Percentiles rank a stretch among this genome's conserved stretches.
phyloP scores from a whole-genome alignment of 768 basidiomycete genomes.

The Collybiopsis confluens region DNA sequence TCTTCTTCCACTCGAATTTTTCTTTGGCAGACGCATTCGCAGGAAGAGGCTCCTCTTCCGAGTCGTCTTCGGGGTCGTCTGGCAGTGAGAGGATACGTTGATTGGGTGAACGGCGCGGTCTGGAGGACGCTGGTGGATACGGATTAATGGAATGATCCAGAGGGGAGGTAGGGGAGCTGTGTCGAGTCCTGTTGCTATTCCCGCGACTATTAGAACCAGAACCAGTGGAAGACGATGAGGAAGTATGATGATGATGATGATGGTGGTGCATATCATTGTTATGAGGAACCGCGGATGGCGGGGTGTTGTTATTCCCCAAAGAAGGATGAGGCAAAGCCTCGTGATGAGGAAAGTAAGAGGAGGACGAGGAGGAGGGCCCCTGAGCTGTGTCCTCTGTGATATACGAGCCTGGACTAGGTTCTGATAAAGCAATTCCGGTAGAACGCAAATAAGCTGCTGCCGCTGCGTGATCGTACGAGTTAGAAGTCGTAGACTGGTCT shows the following conservation, averaged over 20 bases:
- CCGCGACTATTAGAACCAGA: not conserved
- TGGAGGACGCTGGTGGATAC: not conserved
- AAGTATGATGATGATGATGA: not conserved
- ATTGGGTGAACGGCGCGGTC: not conserved
- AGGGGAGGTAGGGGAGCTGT: not conserved
- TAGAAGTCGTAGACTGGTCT: not conserved
- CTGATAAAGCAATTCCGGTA: not conserved
- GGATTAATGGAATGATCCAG: not conserved
- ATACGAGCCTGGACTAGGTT: not conserved
- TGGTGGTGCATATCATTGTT: too few species aligned
- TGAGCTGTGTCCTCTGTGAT: not conserved
- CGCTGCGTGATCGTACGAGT: not conserved
- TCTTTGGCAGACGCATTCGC: constrained; percentile 39
- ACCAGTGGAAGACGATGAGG: not conserved
- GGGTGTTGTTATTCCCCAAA: too few species aligned
- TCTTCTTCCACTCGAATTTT: constrained; percentile 63
- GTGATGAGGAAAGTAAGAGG: not conserved
- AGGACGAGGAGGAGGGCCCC: too few species aligned
- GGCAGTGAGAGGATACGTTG: not conserved
- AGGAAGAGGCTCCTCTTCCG: constrained; percentile 25
- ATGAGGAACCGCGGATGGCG: too few species aligned
- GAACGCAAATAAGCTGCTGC: not conserved
- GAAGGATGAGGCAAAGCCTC: not conserved
- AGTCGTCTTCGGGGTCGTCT: constrained; percentile 55
- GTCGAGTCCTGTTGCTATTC: not conserved